Evolutionary conservation across 306 rosid genomes (phyloP).

Genomic region (Lathyrus aphaca): DNA sequence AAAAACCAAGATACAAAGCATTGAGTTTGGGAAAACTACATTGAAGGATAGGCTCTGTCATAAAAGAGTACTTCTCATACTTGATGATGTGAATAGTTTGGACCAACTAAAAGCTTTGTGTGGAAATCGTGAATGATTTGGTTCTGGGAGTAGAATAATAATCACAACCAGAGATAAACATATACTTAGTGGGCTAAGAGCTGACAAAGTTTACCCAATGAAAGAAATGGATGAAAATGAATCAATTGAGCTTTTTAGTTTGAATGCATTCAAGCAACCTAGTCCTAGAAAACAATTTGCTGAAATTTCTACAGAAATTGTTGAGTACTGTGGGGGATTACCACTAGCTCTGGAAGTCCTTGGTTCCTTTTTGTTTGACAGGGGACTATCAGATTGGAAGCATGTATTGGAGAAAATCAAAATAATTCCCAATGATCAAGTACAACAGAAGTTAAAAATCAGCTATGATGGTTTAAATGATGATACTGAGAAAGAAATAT

Average conservation of each 20-base stretch:
- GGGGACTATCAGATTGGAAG: neutral
- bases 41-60: neutral
- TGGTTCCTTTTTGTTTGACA: neutral
- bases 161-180: neutral
- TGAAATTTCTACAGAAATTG: neutral
- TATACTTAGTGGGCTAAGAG: neutral
- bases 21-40: neutral
- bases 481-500: neutral
- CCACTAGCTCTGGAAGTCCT: neutral
- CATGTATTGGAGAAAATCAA: neutral
- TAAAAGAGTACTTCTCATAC: neutral
- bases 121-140: neutral
- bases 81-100: neutral
- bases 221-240: neutral
- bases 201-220: neutral
- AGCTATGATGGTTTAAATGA: conserved; percentile 2
- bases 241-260: neutral
- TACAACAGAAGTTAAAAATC: neutral
- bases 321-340: neutral
- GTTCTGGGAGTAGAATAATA: neutral
- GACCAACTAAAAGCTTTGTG: neutral
- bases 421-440: neutral
- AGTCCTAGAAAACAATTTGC: neutral
- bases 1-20: neutral
- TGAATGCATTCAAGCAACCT: conserved; percentile 2